Evolutionary conservation across 306 rosid genomes (phyloP), one percentile per base, ranked within the genome.

Genomic region (Purshia tridentata): DNA sequence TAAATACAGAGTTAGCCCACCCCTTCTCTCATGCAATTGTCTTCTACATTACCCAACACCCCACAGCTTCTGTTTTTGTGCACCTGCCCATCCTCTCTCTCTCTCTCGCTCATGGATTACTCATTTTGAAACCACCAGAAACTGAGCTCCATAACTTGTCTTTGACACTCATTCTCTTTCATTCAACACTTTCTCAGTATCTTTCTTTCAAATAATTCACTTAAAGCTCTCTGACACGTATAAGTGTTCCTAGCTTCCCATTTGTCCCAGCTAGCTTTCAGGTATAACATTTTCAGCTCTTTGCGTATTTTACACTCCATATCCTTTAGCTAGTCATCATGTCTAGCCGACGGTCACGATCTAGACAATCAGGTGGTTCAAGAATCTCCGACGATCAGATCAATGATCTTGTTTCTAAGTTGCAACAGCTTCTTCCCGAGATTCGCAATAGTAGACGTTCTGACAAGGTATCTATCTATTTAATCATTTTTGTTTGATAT

Each of bases 371-470:
- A 40, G 74, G 86, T 67, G 78, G 84, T 40, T 86, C 99, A 16
- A 90, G 96, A 69, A 95, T 95, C 81, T 83, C 88, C 0, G 99
- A 95, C n/a, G 98, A 91, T 77, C 99, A 95, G 87, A 95, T 95
- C 83, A 81, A 87, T 64, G 99, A 95, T 72, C 99, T 91, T 16
- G 98, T 91, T 69, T 84, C 98, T 70, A 95, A 91, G 85, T 81
- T 95, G 84, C 98, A 91, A 41, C 98, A 91, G 50, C 97, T 95
- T 77, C 95, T 95, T 63, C 98, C 99, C 2, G 98, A 95, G 89
- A 90, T 95, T 86, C 96, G 97, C 4, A 76, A 87, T 15, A 77
- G 83, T 14, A 73, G 85, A 48, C 85, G 75, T 39, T 90, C 99
- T 11, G 99, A 91, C 84, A 95, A 86, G 99, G 99, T 91, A 56